Conservation (phyloP, 2,329 filamentous ascomycete genomes). For the Bipolaris victoriae region DNA sequence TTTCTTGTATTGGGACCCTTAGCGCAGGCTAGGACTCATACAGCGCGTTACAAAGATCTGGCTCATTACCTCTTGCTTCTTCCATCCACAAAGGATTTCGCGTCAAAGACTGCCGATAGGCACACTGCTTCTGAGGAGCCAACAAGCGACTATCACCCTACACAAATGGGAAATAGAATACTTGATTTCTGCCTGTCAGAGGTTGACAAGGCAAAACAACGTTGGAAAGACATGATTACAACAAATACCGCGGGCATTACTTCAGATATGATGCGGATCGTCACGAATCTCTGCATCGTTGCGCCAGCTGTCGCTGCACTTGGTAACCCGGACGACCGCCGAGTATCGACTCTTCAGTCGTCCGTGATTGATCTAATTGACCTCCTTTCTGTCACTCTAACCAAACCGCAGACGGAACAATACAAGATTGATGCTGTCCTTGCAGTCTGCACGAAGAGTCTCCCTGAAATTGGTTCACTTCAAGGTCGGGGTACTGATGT, state of each 20-base stretch:
- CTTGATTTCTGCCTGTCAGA: constrained; percentile 56
- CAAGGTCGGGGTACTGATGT: constrained; percentile 16
- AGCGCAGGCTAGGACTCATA: constrained; percentile 53
- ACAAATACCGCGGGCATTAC: constrained; percentile 56
- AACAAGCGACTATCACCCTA: constrained; percentile 26
- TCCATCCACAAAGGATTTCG: constrained; percentile 19
- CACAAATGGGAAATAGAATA: constrained; percentile 40
- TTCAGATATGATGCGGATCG: constrained; percentile 57
- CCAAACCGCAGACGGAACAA: constrained; percentile 48
- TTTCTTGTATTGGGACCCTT: constrained; percentile 50
- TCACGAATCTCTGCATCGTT: constrained; percentile 58
- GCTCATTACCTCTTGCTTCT: constrained; percentile 58
- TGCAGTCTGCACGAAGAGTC: constrained; percentile 41
- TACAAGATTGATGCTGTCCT: constrained; percentile 54
- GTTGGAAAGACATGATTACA: constrained; percentile 52
- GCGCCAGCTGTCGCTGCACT: constrained; percentile 41
- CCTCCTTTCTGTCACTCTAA: constrained; percentile 44
- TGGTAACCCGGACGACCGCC: constrained; percentile 27
- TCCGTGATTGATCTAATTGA: constrained; percentile 32
- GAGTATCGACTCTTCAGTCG: constrained; percentile 28
- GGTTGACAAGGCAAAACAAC: constrained; percentile 53
- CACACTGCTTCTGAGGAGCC: constrained; percentile 10
- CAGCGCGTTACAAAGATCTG: constrained; percentile 50
- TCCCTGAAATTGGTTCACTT: constrained; percentile 37
- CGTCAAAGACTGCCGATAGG: constrained; percentile 1